phyloP scores from a whole-genome alignment of 148 eudicot genomes.

The Silene conica region DNA sequence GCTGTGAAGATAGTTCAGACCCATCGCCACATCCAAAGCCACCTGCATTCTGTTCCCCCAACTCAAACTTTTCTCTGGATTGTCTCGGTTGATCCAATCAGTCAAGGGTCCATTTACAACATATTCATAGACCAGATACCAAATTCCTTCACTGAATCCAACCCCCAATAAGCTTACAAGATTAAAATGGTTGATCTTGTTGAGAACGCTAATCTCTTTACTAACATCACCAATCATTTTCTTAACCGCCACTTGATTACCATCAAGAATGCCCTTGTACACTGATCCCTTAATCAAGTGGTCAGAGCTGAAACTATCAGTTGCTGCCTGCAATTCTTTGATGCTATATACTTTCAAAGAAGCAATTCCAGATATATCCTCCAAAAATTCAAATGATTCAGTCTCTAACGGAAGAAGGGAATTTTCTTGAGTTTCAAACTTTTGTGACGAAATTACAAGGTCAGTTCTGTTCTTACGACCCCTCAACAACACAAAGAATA shows the following conservation, averaged over 20 bases:
- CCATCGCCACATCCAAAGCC: slow-evolving; percentile 66
- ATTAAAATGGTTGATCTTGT: slow-evolving; percentile 63
- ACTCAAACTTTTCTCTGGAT: slow-evolving; percentile 24
- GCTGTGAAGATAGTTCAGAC: slow-evolving; percentile 65
- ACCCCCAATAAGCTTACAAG: slow-evolving; percentile 55
- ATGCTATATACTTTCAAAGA: slow-evolving; percentile 43
- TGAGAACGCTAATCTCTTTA: slow-evolving; percentile 51
- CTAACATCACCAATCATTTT: slow-evolving; percentile 44
- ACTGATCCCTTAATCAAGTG: slow-evolving; percentile 50
- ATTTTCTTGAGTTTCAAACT: slow-evolving; percentile 29
- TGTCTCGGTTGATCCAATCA: slow-evolving; percentile 44
- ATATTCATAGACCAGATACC: slow-evolving; percentile 63
- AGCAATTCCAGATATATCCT: slow-evolving; percentile 38
- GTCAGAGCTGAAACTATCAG: slow-evolving; percentile 46
- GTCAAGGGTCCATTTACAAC: slow-evolving; percentile 58
- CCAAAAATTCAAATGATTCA: slow-evolving; percentile 24
- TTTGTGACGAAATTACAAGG: slow-evolving; percentile 13
- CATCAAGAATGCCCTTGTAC: slow-evolving; percentile 51
- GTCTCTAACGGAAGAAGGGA: slow-evolving; percentile 12
- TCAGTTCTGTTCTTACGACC: slow-evolving; percentile 14
- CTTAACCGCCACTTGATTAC: slow-evolving; percentile 47
- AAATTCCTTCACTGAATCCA: slow-evolving; percentile 38
- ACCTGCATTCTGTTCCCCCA: slow-evolving; percentile 61
- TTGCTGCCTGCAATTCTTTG: slow-evolving; percentile 51
- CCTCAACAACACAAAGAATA: slow-evolving; percentile 17